Conservation (phyloP, 2,329 filamentous ascomycete genomes). For the Calonectria pseudoreteaudii region DNA sequence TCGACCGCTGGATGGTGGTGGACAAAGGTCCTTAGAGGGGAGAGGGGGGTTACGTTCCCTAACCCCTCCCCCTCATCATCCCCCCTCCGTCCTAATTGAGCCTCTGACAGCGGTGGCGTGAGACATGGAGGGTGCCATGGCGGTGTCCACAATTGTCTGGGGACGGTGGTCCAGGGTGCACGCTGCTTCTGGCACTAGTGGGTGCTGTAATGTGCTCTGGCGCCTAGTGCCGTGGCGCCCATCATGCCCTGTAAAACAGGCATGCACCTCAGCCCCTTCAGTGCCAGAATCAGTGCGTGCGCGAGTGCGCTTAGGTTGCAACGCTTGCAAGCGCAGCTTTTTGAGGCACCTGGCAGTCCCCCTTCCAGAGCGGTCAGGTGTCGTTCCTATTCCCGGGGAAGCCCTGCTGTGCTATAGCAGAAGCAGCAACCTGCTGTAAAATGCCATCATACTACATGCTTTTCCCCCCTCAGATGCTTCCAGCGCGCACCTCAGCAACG, state of each 20-base stretch:
- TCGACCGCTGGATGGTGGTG: neutral
- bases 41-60: neutral
- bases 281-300: neutral
- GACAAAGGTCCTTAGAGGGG: neutral
- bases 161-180: neutral
- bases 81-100: constrained; percentile 17
- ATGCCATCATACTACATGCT: neutral
- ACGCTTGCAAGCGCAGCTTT: neutral
- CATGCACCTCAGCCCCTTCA: constrained; percentile 1
- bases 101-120: constrained; percentile 26
- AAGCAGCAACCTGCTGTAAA: neutral
- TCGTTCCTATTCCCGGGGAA: neutral
- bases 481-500: neutral
- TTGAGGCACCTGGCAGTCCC: neutral
- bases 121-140: constrained; percentile 9
- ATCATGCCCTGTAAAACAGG: neutral
- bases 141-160: constrained; percentile 6
- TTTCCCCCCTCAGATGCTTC: neutral
- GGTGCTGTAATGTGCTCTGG: neutral
- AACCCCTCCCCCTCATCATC: neutral
- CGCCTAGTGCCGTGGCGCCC: constrained; percentile 5
- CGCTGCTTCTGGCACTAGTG: constrained; percentile 7
- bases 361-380: neutral
- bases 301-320: constrained; percentile 10
- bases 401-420: neutral